Evolutionary conservation across 2,329 filamentous ascomycete genomes (phyloP), one percentile per base, ranked within the genome.

Genomic region (Aspergillus sp.): DNA sequence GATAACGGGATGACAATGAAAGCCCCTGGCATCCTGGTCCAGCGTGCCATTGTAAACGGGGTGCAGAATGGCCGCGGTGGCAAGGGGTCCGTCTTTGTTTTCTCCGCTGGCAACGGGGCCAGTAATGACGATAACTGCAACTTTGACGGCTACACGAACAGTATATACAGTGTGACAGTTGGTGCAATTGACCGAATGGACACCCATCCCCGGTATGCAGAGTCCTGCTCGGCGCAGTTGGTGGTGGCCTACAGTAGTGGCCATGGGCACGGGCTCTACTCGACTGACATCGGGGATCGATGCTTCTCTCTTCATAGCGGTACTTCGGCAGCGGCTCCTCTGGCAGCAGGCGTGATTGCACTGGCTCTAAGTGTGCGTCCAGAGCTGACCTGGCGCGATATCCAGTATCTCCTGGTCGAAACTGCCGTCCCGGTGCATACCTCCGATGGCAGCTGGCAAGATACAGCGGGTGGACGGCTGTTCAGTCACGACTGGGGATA

Each of bases 141-240:
- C 73, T 99, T 99, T 73, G 95, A 99, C 71, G 95, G 95, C 40
- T 99, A 99, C 77, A 99, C 95, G 58, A 99, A 99, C 80, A 97
- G 93, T 71, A 99, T 99, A 67, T 99, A 98, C 82, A 97, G 92
- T 73, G 95, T 99, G 66, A 96, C 93, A 0, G 92, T 99, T n/a
- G 95, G 95, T 39, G 93, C 93, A 33, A 89, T 99, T 61, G 93
- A 97, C 72, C 84, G 91, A 58, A 86, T 89, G 64, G 93, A 93
- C 40, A 76, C 84, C n/a, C 93, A 98, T 70, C 93, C 95, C 0
- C 95, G 93, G 73, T 99, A 99, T 75, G 97, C 93, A 0, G 95
- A 99, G 75, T 89, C 91, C 61, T 99, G 95, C 78, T 97, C 93
- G 3, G 95, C 95, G 20, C 91, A 96, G 72, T 81, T 99, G 48